Evolutionary conservation across 2,329 filamentous ascomycete genomes (phyloP).

Genomic region (Decorospora gaudefroyi): DNA sequence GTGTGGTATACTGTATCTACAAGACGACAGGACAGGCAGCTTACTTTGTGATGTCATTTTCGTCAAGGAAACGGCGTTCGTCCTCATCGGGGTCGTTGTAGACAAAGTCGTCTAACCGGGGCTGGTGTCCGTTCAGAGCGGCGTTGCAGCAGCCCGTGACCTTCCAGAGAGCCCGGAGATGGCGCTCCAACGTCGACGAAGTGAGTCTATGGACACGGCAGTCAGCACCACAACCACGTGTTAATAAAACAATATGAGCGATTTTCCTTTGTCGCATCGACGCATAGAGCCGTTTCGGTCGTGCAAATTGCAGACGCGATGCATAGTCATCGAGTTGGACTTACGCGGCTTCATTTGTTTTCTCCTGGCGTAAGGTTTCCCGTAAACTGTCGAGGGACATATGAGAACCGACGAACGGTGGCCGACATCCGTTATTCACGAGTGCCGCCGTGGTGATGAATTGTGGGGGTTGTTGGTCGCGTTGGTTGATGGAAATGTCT

Average conservation of each 20-base stretch:
- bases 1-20: not conserved
- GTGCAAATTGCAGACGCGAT: conserved; percentile 24
- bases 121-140: conserved; percentile 58
- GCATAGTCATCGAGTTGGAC: conserved; percentile 30
- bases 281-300: conserved; percentile 19
- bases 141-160: conserved; percentile 61
- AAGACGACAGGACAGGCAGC: conserved; percentile 27
- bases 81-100: conserved; percentile 59
- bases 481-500: conserved; percentile 44
- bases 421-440: conserved; percentile 56
- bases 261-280: conserved; percentile 49
- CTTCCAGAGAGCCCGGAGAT: conserved; percentile 84
- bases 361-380: conserved; percentile 48
- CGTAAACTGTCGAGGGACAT: conserved; percentile 55
- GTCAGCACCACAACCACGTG: conserved; percentile 47
- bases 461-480: conserved; percentile 35
- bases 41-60: conserved; percentile 63
- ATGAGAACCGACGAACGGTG: conserved; percentile 48
- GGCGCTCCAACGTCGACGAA: conserved; percentile 64
- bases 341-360: conserved; percentile 53
- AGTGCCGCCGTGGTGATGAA: conserved; percentile 49
- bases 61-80: conserved; percentile 60
- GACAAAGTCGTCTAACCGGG: conserved; percentile 60
- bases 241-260: conserved; percentile 46
- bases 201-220: conserved; percentile 70